Conservation (phyloP, 169 alveolate species). For the Babesia microti region DNA sequence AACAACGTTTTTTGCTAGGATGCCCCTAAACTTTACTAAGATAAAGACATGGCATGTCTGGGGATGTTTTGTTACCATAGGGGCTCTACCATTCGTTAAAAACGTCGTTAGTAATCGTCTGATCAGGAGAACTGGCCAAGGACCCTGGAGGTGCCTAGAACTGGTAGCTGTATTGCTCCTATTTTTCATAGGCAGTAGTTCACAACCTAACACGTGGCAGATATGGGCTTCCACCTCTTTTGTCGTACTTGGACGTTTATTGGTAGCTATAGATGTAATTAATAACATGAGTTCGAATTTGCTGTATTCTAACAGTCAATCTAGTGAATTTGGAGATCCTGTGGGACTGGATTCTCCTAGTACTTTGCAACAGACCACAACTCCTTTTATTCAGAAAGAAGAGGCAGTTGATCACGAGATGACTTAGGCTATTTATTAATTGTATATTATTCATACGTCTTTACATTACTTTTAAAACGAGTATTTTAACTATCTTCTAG, state of each 20-base stretch:
- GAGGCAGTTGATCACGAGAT: constrained; percentile 6
- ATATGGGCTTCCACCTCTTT: constrained; percentile 27
- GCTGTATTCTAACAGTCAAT: constrained; percentile 15
- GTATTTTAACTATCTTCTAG: too few species aligned
- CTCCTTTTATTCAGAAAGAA: constrained; percentile 43
- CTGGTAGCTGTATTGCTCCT: constrained; percentile 75
- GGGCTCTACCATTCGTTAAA: constrained; percentile 80
- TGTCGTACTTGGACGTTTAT: constrained; percentile 38
- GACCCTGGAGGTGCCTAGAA: constrained; percentile 85
- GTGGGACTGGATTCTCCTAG: too few species aligned
- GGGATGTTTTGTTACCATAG: constrained; percentile 84
- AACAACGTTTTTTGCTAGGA: constrained; percentile 41
- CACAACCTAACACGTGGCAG: constrained; percentile 42
- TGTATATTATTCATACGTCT: neutral
- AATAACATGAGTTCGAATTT: too few species aligned
- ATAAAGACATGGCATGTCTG: constrained; percentile 76
- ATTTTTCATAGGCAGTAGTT: constrained; percentile 72
- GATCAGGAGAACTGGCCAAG: constrained; percentile 84
- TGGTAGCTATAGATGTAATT: constrained; percentile 46
- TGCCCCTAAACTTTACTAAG: constrained; percentile 62
- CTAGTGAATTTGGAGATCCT: constrained; percentile 9
- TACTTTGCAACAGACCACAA: constrained; percentile 34
- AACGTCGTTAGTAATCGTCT: constrained; percentile 80
- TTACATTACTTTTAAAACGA: too few species aligned
- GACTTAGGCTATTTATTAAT: neutral